phyloP scores from a whole-genome alignment of 2,329 filamentous ascomycete species.

The Pyrenophora tritici-repentis region DNA sequence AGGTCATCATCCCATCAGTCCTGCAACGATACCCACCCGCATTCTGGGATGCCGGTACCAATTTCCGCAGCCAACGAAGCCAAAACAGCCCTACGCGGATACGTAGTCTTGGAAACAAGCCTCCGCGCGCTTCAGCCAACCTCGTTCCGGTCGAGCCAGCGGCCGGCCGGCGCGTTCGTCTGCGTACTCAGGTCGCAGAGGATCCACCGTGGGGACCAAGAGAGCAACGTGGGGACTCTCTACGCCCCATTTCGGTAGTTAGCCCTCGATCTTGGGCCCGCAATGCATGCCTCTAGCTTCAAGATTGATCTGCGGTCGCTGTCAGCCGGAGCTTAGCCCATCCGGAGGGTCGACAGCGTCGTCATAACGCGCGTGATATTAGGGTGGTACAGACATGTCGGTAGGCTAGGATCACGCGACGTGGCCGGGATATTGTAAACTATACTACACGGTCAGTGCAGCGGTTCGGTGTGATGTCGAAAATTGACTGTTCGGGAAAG shows the following conservation, averaged over 20 bases:
- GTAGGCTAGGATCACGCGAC: constrained; percentile 15
- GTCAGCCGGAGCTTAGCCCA: neutral
- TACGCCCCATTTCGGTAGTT: constrained; percentile 17
- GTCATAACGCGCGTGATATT: constrained; percentile 13
- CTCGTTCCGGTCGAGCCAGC: constrained; percentile 5
- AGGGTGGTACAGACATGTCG: constrained; percentile 10
- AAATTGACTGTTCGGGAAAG: constrained; percentile 8
- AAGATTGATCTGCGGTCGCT: constrained; percentile 8
- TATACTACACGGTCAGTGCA: constrained; percentile 16
- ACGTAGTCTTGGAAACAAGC: constrained; percentile 4
- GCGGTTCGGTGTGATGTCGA: constrained; percentile 5
- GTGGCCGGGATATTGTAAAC: constrained; percentile 12
- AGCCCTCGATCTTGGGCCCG: constrained; percentile 11
- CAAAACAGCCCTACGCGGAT: constrained; percentile 9
- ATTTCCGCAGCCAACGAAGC: constrained; percentile 11
- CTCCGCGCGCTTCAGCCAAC: constrained; percentile 13
- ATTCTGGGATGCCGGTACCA: constrained; percentile 15
- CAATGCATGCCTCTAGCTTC: constrained; percentile 5
- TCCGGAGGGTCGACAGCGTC: neutral
- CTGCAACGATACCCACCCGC: constrained; percentile 10
- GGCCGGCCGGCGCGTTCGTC: constrained; percentile 1
- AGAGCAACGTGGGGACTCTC: constrained; percentile 2
- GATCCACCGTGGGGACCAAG: constrained; percentile 12
- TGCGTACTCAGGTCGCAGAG: constrained; percentile 14
- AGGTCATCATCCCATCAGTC: constrained; percentile 1